These are phyloP conservation scores for Sedum album DNA, from an alignment of 164 flowering plant genomes.

Conservation along the genomic window DNA sequence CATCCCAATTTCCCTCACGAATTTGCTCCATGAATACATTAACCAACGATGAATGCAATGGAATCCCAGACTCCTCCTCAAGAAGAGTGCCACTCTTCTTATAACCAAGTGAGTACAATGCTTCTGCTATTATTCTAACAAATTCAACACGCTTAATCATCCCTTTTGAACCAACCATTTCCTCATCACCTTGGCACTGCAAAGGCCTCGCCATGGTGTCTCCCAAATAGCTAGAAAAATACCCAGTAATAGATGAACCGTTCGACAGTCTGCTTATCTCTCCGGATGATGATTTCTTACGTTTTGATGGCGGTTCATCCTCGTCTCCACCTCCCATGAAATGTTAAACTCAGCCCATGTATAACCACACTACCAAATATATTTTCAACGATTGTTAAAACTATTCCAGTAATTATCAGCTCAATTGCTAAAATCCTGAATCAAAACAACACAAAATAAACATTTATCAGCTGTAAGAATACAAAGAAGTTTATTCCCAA, in stretches of 20 bases:
- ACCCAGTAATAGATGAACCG: constrained; percentile 31
- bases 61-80: constrained; percentile 87
- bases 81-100: constrained; percentile 22
- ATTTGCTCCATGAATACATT: constrained; percentile 50
- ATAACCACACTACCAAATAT: neutral
- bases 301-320: constrained; percentile 36
- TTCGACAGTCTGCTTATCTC: constrained; percentile 29
- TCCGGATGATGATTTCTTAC: constrained; percentile 49
- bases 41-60: constrained; percentile 52
- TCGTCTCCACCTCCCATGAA: too few relatives aligned
- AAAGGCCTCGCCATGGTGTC: constrained; percentile 68
- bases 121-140: constrained; percentile 21
- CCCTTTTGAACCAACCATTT: too few relatives aligned
- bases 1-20: constrained; percentile 70
- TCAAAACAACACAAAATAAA: neutral
- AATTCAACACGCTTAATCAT: constrained; percentile 46
- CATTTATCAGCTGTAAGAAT: too few relatives aligned
- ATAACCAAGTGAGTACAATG: too few relatives aligned
- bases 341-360: constrained; percentile 81
- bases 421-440: neutral
- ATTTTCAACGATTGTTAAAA: neutral
- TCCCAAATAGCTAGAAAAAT: constrained; percentile 33
- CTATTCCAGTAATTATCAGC: neutral
- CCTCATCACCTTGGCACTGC: too few relatives aligned
- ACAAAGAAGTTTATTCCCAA: neutral